Evolutionary conservation across 2,329 filamentous ascomycete genomes (phyloP).

Genomic region (Neocatenulostroma microsporum): DNA sequence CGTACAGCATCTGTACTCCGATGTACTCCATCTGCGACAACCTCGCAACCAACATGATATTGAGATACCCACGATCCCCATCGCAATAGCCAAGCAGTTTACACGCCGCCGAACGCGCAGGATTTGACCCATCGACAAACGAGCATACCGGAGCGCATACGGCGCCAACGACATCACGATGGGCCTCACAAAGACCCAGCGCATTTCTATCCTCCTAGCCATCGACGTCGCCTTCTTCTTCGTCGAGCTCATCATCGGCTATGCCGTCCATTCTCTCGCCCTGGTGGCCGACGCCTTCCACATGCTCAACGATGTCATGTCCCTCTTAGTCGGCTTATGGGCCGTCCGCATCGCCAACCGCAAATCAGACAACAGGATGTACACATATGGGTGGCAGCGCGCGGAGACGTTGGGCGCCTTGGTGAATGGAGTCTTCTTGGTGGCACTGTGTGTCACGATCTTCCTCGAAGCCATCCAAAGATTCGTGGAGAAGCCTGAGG

Average conservation of each 20-base stretch:
- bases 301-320: conserved; percentile 99
- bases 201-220: conserved; percentile 84
- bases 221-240: conserved; percentile 89
- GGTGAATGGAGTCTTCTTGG: conserved; percentile 95
- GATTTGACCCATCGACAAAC: too few relatives aligned
- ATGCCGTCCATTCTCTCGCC: conserved; percentile 82
- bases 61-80: too few relatives aligned
- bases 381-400: conserved; percentile 96
- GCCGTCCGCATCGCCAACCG: conserved; percentile 83
- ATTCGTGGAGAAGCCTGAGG: conserved; percentile 82
- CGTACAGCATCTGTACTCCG: too few relatives aligned
- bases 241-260: conserved; percentile 76
- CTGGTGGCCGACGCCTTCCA: conserved; percentile 96
- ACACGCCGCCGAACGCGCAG: too few relatives aligned
- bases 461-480: conserved; percentile 90
- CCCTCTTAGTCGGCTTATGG: conserved; percentile 85
- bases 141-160: too few relatives aligned
- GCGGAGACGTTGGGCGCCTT: conserved; percentile 94
- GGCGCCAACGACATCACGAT: conserved; percentile 44
- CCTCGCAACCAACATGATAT: too few relatives aligned
- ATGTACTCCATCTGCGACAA: too few relatives aligned
- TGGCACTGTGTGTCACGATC: conserved; percentile 92
- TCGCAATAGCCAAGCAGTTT: too few relatives aligned
- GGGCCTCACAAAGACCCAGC: conserved; percentile 84
- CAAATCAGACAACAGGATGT: conserved; percentile 73